Evolutionary conservation across 345 rosid species (phyloP).

Genomic region (Populus nigra): DNA sequence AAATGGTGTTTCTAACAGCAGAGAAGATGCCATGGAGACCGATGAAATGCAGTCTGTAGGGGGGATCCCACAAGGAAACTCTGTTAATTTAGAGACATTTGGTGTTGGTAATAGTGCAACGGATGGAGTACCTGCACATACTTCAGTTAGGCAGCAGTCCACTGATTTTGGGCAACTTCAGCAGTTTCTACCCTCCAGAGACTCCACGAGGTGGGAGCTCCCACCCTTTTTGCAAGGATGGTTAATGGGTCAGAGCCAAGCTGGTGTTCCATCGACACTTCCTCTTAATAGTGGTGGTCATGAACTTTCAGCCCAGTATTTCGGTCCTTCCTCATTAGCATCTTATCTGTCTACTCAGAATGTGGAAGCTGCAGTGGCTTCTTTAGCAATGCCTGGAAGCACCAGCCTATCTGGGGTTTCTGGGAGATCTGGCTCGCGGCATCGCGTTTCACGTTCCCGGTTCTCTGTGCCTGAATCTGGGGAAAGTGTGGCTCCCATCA

Average conservation of each 20-base stretch:
- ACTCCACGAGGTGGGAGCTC: constrained; percentile 59
- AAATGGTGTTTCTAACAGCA: constrained; percentile 35
- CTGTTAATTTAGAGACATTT: constrained; percentile 13
- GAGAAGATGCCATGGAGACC: constrained; percentile 57
- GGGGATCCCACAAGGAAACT: constrained; percentile 21
- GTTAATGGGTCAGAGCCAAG: constrained; percentile 74
- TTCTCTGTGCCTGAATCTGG: constrained; percentile 44
- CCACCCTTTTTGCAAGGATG: constrained; percentile 69
- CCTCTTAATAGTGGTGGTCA: constrained; percentile 40
- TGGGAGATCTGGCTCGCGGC: constrained; percentile 42
- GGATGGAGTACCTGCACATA: constrained; percentile 20
- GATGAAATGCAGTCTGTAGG: constrained; percentile 56
- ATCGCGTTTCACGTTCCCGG: constrained; percentile 39
- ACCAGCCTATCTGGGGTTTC: constrained; percentile 46
- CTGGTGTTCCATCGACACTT: constrained; percentile 42
- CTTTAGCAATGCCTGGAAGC: constrained; percentile 49
- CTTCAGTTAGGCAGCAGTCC: constrained; percentile 18
- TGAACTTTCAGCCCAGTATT: constrained; percentile 33
- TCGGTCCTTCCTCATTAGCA: constrained; percentile 34
- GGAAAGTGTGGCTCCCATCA: constrained; percentile 37
- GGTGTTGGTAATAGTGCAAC: constrained; percentile 19
- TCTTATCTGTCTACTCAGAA: constrained; percentile 35
- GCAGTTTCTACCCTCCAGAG: constrained; percentile 52
- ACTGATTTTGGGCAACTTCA: constrained; percentile 49
- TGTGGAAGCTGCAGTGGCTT: constrained; percentile 51